These are phyloP conservation scores for Alisma plantagoaquatica DNA, from an alignment of 106 monocot genomes.

Conservation along the genomic window DNA sequence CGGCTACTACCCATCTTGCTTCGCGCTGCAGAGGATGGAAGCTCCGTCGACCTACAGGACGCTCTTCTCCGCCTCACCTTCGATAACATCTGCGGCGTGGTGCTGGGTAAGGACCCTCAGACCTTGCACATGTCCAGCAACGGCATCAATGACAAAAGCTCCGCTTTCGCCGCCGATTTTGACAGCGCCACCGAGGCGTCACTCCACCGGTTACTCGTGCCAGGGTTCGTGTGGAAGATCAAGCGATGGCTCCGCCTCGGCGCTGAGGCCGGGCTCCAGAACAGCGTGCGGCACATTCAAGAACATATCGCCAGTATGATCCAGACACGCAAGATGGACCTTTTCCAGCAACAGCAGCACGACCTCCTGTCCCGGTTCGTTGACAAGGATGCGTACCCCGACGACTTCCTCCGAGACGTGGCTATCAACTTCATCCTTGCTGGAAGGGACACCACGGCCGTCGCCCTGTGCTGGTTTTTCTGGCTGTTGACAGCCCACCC, in stretches of 20 bases:
- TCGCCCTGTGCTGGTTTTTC: constrained; percentile 19
- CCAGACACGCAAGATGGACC: constrained; percentile 58
- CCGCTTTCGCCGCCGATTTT: constrained; percentile 18
- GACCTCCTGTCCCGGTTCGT: constrained; percentile 19
- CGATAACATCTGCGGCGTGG: constrained; percentile 68
- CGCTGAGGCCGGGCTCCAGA: constrained; percentile 8
- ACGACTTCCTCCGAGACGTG: constrained; percentile 17
- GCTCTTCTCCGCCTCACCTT: constrained; percentile 14
- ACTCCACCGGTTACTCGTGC: constrained; percentile 13
- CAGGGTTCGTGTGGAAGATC: constrained; percentile 12
- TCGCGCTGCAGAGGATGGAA: background rate
- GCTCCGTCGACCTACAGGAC: constrained; percentile 13
- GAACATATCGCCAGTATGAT: constrained; percentile 49
- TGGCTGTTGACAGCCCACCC: constrained; percentile 7
- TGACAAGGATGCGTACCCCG: constrained; percentile 10
- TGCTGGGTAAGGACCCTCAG: constrained; percentile 30
- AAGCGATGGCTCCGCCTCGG: constrained; percentile 9
- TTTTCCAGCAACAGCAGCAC: constrained; percentile 6
- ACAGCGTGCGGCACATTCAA: background rate
- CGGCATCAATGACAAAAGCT: constrained; percentile 43
- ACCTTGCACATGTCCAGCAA: constrained; percentile 50
- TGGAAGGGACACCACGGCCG: constrained; percentile 14
- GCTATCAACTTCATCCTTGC: constrained; percentile 19
- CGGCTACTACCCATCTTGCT: constrained; percentile 7
- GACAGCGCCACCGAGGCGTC: constrained; percentile 15